phyloP scores from a whole-genome alignment of 139 green algal species.

The Parachlorella kessleri region DNA sequence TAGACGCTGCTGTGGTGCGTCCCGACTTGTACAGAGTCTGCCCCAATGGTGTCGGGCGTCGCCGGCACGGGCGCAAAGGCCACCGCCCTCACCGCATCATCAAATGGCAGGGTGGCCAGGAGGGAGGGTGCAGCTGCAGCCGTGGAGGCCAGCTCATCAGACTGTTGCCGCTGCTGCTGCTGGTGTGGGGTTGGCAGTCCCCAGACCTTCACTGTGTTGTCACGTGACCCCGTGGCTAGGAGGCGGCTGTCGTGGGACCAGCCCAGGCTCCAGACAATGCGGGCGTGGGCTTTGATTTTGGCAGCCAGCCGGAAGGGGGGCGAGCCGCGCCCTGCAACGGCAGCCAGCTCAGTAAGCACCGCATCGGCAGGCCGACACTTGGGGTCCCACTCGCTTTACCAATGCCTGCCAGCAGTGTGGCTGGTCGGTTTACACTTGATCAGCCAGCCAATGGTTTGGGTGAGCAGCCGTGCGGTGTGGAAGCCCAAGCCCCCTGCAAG shows the following conservation, averaged over 20 bases:
- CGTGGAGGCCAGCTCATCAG: background rate
- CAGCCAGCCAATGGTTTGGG: too few species aligned
- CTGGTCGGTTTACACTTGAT: too few species aligned
- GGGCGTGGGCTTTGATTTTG: conserved; percentile 66
- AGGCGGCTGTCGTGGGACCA: conserved; percentile 67
- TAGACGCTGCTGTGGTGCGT: conserved; percentile 53
- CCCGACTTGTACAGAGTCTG: conserved; percentile 40
- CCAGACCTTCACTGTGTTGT: conserved; percentile 81
- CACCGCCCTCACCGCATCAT: background rate
- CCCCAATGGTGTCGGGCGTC: too few species aligned
- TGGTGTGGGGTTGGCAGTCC: background rate
- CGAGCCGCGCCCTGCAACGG: too few species aligned
- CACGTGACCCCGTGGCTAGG: conserved; percentile 77
- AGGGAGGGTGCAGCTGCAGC: background rate
- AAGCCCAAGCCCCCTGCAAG: too few species aligned
- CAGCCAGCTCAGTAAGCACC: too few species aligned
- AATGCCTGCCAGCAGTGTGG: too few species aligned
- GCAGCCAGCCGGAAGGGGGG: conserved; percentile 8
- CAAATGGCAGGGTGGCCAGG: background rate
- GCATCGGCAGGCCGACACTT: too few species aligned
- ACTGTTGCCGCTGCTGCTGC: background rate
- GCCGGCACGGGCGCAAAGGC: conserved; percentile 3
- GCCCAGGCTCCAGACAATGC: conserved; percentile 77
- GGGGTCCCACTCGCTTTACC: too few species aligned
- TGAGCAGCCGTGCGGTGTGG: too few species aligned